Evolutionary conservation across 1,284 basidiomycete species (phyloP), one percentile per base, ranked within the genome.

Genomic region (Rugosomyces carneus): DNA sequence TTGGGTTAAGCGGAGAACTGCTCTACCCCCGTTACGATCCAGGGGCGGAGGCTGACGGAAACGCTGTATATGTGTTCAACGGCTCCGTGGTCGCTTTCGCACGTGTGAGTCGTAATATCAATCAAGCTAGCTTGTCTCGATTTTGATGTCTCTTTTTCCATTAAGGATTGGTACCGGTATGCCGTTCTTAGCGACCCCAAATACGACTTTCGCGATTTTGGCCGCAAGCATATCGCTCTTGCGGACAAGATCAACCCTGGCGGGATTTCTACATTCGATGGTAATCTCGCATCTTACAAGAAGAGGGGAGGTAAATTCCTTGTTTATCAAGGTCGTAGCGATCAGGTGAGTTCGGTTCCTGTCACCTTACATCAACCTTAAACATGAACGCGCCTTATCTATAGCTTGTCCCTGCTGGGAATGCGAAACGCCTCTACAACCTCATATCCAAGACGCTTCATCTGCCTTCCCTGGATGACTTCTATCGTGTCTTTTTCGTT

Each of bases 401-500:
- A n/a, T 2, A 50, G 49, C 11, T 27, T 37, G 35, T 52, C 23
- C 10, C 48, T 11, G 45, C 37, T 5, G 48, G 43, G 8, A 49
- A 42, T 26, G 50, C 48, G 2, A 49, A 53, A 26, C 38, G 45
- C 5, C 5, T 43, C 5, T 50, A 53, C 35, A 42, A 50, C 15
- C 43, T 48, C 5, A 45, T 53, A 36, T 49, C 51, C 2, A 27
- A 42, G 37, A 51, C 48, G 2, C 13, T 53, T 4, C 9, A 20
- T 5, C 44, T 50, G 21, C 45, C 42, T 1, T 29, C 43, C 23
- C 15, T 53, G 26, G 49, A 53, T 27, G 20, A 45, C 1, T 53
- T 53, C 44, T 53, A 53, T 36, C 51, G 51, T 35, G 45, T 53
- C 16, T 53, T 53, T 32, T 43, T 50, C 5, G 27, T 50, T 3